Conservation (phyloP, 257 asterid species). For the Lycium barbarum region DNA sequence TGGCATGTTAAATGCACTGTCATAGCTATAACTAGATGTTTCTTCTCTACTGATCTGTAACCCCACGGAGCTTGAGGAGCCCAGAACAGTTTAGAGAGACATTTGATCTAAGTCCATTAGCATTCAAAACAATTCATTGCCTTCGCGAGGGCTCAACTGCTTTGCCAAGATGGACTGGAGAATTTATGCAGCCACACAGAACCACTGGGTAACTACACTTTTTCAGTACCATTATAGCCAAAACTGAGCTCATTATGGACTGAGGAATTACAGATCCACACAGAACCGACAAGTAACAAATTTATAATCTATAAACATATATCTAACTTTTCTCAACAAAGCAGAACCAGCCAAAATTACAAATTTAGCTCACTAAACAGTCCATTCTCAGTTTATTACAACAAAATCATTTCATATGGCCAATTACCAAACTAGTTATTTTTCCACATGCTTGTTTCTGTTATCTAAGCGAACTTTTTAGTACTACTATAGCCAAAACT, state of each 20-base stretch:
- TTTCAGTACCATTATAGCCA: background rate
- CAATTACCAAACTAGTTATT: background rate
- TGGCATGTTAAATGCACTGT: background rate
- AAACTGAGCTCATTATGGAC: background rate
- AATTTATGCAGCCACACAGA: background rate
- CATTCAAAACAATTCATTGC: conserved; percentile 66
- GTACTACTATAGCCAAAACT: background rate
- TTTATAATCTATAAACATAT: no score
- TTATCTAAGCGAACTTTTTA: no score
- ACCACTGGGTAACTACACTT: no score
- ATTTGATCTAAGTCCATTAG: conserved; percentile 58
- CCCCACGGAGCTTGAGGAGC: conserved; percentile 46
- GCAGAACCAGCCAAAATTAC: background rate
- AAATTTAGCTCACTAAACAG: no score
- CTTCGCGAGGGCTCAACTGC: conserved; percentile 43
- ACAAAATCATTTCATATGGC: no score
- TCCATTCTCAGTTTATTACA: no score
- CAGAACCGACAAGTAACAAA: background rate
- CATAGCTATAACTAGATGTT: conserved; percentile 35
- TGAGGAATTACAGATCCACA: background rate
- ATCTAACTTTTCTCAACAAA: background rate
- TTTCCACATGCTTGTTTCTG: background rate
- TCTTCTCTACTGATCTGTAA: conserved; percentile 61
- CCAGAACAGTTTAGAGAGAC: conserved; percentile 54
- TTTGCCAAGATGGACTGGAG: conserved; percentile 72